Evolutionary conservation across 2,329 filamentous ascomycete genomes (phyloP).

Genomic region (Ceratocystis lukuohia): DNA sequence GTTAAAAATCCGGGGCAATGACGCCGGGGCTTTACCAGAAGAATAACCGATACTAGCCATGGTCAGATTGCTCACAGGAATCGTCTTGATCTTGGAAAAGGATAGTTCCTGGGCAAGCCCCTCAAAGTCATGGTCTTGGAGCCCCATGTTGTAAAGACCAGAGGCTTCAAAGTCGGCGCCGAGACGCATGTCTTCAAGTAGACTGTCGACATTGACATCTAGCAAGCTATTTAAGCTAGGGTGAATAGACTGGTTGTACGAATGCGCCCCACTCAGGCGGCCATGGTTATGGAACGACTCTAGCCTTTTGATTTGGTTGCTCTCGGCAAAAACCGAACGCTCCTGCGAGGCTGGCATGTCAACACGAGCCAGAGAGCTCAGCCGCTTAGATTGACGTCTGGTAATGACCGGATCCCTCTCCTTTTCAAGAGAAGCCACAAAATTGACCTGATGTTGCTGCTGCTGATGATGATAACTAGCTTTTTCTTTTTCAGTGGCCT

Average conservation of each 20-base stretch:
- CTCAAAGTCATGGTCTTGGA: slow-evolving; percentile 55
- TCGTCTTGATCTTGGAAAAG: slow-evolving; percentile 55
- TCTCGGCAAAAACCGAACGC: slow-evolving; percentile 62
- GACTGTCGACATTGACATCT: slow-evolving; percentile 54
- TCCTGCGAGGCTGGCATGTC: slow-evolving; percentile 80
- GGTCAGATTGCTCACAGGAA: slow-evolving; percentile 46
- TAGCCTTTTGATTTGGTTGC: slow-evolving; percentile 42
- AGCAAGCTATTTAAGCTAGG: slow-evolving; percentile 47
- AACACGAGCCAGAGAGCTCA: slow-evolving; percentile 81
- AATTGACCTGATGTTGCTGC: slow-evolving; percentile 32
- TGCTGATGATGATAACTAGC: background rate
- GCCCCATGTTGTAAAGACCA: slow-evolving; percentile 56
- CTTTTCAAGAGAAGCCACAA: slow-evolving; percentile 53
- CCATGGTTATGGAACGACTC: slow-evolving; percentile 55
- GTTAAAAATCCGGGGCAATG: slow-evolving; percentile 47
- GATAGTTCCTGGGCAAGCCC: slow-evolving; percentile 59
- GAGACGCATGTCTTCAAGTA: slow-evolving; percentile 53
- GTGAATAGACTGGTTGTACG: slow-evolving; percentile 35
- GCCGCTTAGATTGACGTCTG: slow-evolving; percentile 54
- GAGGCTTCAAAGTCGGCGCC: slow-evolving; percentile 43
- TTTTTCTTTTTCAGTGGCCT: slow-evolving; percentile 28
- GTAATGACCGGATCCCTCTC: slow-evolving; percentile 45
- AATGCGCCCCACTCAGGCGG: slow-evolving; percentile 43
- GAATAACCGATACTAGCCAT: slow-evolving; percentile 44
- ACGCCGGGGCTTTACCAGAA: background rate